phyloP scores from a whole-genome alignment of 2,329 filamentous ascomycete species.

The Xylariaceae sp. region DNA sequence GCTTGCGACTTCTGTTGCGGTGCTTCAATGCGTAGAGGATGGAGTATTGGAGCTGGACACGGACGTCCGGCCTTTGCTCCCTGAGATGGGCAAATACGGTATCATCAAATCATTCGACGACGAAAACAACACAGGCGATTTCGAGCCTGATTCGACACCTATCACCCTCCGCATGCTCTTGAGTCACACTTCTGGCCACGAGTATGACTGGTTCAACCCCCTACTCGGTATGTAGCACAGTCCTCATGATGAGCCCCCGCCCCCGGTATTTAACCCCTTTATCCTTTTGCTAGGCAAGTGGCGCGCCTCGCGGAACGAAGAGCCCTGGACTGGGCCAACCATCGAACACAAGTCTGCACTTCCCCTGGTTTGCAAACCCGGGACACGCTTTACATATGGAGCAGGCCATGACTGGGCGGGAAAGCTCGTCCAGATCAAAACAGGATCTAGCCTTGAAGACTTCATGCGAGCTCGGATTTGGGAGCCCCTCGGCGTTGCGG shows the following conservation, averaged over 20 bases:
- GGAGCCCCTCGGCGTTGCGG: slow-evolving; percentile 14
- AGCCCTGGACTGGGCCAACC: slow-evolving; percentile 10
- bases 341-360: slow-evolving; percentile 13
- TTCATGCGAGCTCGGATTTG: slow-evolving; percentile 18
- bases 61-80: slow-evolving; percentile 36
- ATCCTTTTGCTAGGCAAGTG: no score
- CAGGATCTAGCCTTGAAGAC: slow-evolving; percentile 9
- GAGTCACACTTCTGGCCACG: slow-evolving; percentile 41
- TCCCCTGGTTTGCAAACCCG: slow-evolving; percentile 14
- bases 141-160: slow-evolving; percentile 24
- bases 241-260: no score
- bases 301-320: slow-evolving; percentile 17
- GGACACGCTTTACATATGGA: slow-evolving; percentile 15
- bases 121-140: slow-evolving; percentile 28
- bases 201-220: slow-evolving; percentile 35
- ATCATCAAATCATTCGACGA: slow-evolving; percentile 40
- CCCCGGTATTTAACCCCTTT: no score
- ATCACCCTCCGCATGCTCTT: slow-evolving; percentile 46
- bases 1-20: slow-evolving; percentile 43
- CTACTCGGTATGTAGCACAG: no score
- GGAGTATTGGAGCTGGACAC: slow-evolving; percentile 38
- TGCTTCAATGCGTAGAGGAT: slow-evolving; percentile 47
- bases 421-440: slow-evolving; percentile 11
- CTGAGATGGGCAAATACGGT: slow-evolving; percentile 38
- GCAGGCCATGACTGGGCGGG: slow-evolving; percentile 17